Percentiles rank a stretch among this genome's conserved stretches.
Conservation (phyloP, 2,329 filamentous ascomycete genomes). For the Hymenoscyphus infarciens region DNA sequence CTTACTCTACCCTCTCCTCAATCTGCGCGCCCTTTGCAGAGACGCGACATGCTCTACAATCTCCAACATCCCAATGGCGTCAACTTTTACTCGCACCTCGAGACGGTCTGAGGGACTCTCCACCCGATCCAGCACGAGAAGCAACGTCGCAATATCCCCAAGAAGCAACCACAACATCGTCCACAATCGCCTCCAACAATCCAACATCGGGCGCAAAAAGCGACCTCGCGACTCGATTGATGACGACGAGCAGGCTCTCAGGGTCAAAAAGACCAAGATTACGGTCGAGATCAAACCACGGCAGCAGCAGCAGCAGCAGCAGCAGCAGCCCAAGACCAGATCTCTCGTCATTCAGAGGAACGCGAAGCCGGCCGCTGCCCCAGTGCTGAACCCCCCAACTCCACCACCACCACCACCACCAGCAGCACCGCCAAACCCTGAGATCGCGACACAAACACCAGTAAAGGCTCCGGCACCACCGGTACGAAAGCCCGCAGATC, state of each 20-base stretch:
- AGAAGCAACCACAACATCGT: conserved; percentile 30
- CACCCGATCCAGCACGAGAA: conserved; percentile 30
- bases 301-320: conserved; percentile 24
- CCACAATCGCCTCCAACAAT: conserved; percentile 31
- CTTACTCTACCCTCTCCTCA: neutral
- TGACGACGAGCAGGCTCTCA: conserved; percentile 43
- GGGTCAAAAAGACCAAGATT: conserved; percentile 49
- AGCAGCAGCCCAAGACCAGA: conserved; percentile 20
- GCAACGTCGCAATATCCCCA: conserved; percentile 31
- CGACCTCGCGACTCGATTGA: conserved; percentile 45
- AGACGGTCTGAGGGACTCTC: conserved; percentile 47
- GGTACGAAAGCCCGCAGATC: conserved; percentile 35
- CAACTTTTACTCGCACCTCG: conserved; percentile 47
- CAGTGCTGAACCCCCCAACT: conserved; percentile 16
- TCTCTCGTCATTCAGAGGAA: conserved; percentile 26
- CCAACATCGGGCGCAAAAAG: conserved; percentile 44
- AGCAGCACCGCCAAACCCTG: conserved; percentile 19
- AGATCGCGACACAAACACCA: conserved; percentile 19
- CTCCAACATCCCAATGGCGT: conserved; percentile 44
- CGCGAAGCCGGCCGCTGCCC: conserved; percentile 29
- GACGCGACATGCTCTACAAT: conserved; percentile 32
- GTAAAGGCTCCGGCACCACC: conserved; percentile 30
- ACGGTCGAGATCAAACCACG: conserved; percentile 49
- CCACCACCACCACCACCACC: conserved; percentile 18
- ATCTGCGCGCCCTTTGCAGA: conserved; percentile 23